These are phyloP conservation scores for Pseudogymnoascus sp. DNA, from an alignment of 2,329 filamentous ascomycete species.

Conservation along the genomic window DNA sequence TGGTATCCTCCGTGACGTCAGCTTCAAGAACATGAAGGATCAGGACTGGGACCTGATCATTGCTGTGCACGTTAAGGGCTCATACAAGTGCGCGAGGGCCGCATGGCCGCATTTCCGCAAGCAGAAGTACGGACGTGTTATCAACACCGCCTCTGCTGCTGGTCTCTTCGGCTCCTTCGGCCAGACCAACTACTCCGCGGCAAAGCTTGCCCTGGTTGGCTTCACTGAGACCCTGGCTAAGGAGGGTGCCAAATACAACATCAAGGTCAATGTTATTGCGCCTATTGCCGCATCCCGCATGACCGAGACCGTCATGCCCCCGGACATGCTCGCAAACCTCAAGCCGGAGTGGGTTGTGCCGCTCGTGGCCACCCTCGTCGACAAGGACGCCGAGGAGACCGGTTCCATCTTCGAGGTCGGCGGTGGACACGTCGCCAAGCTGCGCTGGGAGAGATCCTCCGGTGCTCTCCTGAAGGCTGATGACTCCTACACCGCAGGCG, in stretches of 20 bases:
- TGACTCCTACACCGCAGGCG: constrained; percentile 76
- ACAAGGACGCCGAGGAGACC: constrained; percentile 74
- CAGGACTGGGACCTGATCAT: constrained; percentile 94
- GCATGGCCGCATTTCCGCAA: constrained; percentile 98
- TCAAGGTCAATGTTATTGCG: constrained; percentile 87
- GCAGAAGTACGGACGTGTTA: constrained; percentile 94
- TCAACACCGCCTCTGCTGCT: constrained; percentile 94
- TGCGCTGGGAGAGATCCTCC: constrained; percentile 88
- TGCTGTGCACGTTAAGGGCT: constrained; percentile 83
- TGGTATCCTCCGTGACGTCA: constrained; percentile 82
- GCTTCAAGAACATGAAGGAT: constrained; percentile 99
- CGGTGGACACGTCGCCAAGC: constrained; percentile 84
- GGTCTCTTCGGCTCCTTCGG: constrained; percentile 94
- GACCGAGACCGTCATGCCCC: constrained; percentile 92
- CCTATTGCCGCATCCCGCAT: constrained; percentile 92
- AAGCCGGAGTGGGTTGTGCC: constrained; percentile 95
- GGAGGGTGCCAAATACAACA: constrained; percentile 97
- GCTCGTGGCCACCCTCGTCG: constrained; percentile 77
- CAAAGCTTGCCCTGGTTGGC: constrained; percentile 89
- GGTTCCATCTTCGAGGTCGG: constrained; percentile 91
- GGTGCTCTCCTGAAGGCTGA: constrained; percentile 88
- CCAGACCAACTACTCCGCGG: constrained; percentile 93
- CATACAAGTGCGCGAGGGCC: constrained; percentile 90
- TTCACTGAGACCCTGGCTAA: constrained; percentile 98
- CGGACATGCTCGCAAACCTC: constrained; percentile 67